A percentile compares a stretch with the other conserved stretches of the same genome.
Conservation (phyloP, 192 early-diverging fungal genomes). For the Backusella circina region DNA sequence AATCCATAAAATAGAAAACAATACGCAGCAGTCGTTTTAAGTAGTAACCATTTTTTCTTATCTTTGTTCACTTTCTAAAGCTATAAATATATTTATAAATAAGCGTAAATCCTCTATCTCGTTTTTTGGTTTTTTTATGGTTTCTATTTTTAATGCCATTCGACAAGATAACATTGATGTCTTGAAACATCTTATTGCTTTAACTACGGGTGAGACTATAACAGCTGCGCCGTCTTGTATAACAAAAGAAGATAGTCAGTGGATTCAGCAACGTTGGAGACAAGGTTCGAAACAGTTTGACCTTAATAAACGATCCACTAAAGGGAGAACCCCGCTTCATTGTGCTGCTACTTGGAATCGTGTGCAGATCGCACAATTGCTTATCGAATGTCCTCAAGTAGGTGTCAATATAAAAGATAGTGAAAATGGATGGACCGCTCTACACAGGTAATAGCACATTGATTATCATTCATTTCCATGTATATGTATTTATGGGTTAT, state of each 20-base stretch:
- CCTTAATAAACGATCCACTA: slow-evolving; percentile 35
- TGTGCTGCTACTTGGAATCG: slow-evolving; percentile 39
- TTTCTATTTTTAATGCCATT: slow-evolving; percentile 34
- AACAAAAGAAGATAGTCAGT: slow-evolving; percentile 15
- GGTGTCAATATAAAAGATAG: slow-evolving; percentile 59
- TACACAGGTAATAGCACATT: slow-evolving; percentile 66
- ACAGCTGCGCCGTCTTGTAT: not conserved
- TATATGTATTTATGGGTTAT: not conserved
- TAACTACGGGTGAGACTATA: slow-evolving; percentile 3
- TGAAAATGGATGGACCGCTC: slow-evolving; percentile 68
- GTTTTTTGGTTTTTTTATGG: slow-evolving; percentile 1
- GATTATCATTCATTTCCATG: not conserved
- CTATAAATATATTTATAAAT: not conserved
- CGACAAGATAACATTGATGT: slow-evolving; percentile 32
- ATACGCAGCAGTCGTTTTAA: not conserved
- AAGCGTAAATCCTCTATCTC: not conserved
- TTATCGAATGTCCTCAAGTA: slow-evolving; percentile 40
- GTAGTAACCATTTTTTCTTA: not conserved
- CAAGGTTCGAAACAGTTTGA: slow-evolving; percentile 21
- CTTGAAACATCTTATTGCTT: slow-evolving; percentile 21
- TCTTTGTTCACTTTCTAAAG: not conserved
- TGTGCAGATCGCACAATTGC: slow-evolving; percentile 20
- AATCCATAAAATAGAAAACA: not conserved
- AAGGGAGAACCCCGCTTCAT: slow-evolving; percentile 45
- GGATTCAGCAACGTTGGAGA: slow-evolving; percentile 9